phyloP scores from a whole-genome alignment of 768 basidiomycete species.

The Xerocomellus chrysenteron region DNA sequence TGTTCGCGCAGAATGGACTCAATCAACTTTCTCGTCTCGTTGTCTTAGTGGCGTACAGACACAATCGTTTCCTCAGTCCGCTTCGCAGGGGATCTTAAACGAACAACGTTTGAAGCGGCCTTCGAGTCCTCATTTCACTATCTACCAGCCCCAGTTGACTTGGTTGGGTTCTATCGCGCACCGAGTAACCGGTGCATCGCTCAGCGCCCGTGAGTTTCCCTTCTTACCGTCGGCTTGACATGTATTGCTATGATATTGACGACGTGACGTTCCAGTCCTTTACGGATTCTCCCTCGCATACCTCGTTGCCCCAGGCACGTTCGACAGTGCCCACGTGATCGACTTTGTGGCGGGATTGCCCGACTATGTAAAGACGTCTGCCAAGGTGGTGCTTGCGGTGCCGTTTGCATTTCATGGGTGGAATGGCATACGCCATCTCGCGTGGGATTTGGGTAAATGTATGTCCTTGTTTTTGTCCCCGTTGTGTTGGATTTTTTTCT shows the following conservation, averaged over 20 bases:
- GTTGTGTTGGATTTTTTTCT: neutral
- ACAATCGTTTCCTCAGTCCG: conserved; percentile 60
- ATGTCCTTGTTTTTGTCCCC: conserved; percentile 34
- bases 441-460: conserved; percentile 91
- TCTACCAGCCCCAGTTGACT: conserved; percentile 94
- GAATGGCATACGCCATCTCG: conserved; percentile 89
- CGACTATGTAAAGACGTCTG: conserved; percentile 69
- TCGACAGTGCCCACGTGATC: conserved; percentile 77
- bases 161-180: conserved; percentile 86
- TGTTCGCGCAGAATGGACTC: neutral
- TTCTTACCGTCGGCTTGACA: neutral
- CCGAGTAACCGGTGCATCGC: conserved; percentile 78
- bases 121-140: conserved; percentile 91
- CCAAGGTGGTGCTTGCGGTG: conserved; percentile 75
- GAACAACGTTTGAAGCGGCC: conserved; percentile 86
- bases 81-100: conserved; percentile 70
- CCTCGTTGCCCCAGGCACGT: conserved; percentile 75
- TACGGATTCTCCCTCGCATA: conserved; percentile 88
- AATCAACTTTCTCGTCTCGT: neutral
- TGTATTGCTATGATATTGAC: neutral
- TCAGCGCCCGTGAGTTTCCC: conserved; percentile 49
- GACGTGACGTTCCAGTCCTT: conserved; percentile 51
- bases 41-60: conserved; percentile 55
- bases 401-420: conserved; percentile 90
- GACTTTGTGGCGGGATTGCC: conserved; percentile 71